Base-by-base conservation (phyloP, 306 rosid genomes). In the Psophocarpus tetragonolobus region DNA sequence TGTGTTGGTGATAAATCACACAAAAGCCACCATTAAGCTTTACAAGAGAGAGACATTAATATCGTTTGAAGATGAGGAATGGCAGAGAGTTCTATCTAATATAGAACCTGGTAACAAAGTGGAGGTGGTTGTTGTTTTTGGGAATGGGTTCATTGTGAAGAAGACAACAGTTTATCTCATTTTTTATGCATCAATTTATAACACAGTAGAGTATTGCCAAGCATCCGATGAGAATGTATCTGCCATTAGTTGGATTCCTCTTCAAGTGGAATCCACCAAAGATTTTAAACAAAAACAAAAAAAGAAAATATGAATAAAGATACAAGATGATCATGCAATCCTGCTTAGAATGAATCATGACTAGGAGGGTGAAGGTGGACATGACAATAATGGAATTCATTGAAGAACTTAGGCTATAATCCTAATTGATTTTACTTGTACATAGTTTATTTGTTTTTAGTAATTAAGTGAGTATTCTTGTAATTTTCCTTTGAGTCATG, bases 1-100 rank as follows among this genome's bases (percentile, higher is more conserved):
- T 63, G 21, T 75, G 27, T 30, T 75, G 50, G 2, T 75, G 36
- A 63, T 45, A 63, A 75, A 63, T 47, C 13, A 14, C 64, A 47
- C 80, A 20, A 75, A 75, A 18, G 4, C 5, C 36, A 75, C 60
- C 35, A 20, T 51, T 63, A 35, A 30, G 32, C 26, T 75, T 15
- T 75, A 48, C 12, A 35, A 75, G n/a, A 42, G 62, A 47, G 50
- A 63, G 3, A 18, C 64, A 75, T 8, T 75, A 14, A 20, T 29
- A 8, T 45, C 71, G 7, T 35, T 47, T 13, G 3, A 8, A 15
- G 73, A 63, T 32, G 73, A 75, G 17, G 69, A 73, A 4, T 61
- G 61, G 71, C 79, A 44, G 26, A 75, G 18, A 2, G 35, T 45
- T 3, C 4, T 45, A 61, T 75, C 79, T 41, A 42, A 74, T 13